phyloP scores from a whole-genome alignment of 345 rosid genomes.

The Camelina hispida region DNA sequence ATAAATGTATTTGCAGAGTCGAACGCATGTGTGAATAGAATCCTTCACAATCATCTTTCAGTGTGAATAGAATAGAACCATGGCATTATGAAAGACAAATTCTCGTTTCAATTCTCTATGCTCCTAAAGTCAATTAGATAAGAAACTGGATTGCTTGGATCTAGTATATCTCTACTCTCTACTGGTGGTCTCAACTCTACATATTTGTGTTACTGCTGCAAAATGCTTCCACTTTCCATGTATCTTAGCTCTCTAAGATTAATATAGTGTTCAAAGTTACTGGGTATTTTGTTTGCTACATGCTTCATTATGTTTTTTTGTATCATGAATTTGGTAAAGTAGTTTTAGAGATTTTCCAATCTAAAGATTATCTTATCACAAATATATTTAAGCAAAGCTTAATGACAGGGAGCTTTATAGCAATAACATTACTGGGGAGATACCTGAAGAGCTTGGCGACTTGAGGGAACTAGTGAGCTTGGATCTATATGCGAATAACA shows the following conservation, averaged over 20 bases:
- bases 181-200: neutral
- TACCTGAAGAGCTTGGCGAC: slow-evolving; percentile 79
- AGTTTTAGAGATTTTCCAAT: slow-evolving; percentile 8
- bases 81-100: slow-evolving; percentile 1
- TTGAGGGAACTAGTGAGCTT: slow-evolving; percentile 78
- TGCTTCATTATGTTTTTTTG: neutral
- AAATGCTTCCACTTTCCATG: slow-evolving; percentile 17
- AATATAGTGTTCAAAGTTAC: neutral
- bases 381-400: slow-evolving; percentile 14
- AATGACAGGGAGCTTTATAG: slow-evolving; percentile 78
- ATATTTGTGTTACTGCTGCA: neutral
- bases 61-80: neutral
- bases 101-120: neutral
- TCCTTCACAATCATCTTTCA: neutral
- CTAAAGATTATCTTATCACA: neutral
- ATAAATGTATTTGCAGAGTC: neutral
- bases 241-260: slow-evolving; percentile 11
- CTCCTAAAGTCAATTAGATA: neutral
- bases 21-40: neutral
- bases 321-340: neutral
- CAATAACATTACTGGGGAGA: slow-evolving; percentile 62
- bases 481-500: slow-evolving; percentile 72
- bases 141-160: neutral
- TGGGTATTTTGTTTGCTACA: neutral
- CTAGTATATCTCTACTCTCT: neutral